Conservation (phyloP, 306 rosid species). For the Medicago ruthenica region DNA sequence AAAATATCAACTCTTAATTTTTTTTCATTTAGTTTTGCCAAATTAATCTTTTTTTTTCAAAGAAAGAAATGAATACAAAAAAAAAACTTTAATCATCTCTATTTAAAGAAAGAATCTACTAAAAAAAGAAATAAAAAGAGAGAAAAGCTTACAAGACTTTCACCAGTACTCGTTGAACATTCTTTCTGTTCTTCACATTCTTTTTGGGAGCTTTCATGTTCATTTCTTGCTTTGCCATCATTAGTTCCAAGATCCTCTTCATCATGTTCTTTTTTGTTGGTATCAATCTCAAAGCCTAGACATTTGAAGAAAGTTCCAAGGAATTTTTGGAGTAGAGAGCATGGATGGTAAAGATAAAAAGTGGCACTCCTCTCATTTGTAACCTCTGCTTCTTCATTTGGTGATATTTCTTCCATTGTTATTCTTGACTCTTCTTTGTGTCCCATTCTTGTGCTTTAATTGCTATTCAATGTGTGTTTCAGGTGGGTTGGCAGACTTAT, state of each 20-base stretch:
- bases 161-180: neutral
- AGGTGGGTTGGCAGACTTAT: neutral
- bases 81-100: neutral
- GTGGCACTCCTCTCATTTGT: neutral
- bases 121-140: neutral
- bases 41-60: neutral
- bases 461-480: slow-evolving; percentile 8
- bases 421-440: slow-evolving; percentile 15
- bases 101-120: neutral
- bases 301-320: slow-evolving; percentile 25
- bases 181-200: neutral
- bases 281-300: slow-evolving; percentile 9
- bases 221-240: neutral
- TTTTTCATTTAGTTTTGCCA: neutral
- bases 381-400: neutral
- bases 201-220: neutral
- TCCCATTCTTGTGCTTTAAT: slow-evolving; percentile 30
- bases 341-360: slow-evolving; percentile 23
- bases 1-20: no score
- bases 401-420: slow-evolving; percentile 7
- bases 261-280: slow-evolving; percentile 9
- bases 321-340: slow-evolving; percentile 3
- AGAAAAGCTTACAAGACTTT: slow-evolving; percentile 20
- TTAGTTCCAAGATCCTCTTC: slow-evolving; percentile 3
- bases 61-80: neutral